These are phyloP conservation scores for Cercospora sesami DNA, from an alignment of 2,329 filamentous ascomycete species.

Conservation along the genomic window DNA sequence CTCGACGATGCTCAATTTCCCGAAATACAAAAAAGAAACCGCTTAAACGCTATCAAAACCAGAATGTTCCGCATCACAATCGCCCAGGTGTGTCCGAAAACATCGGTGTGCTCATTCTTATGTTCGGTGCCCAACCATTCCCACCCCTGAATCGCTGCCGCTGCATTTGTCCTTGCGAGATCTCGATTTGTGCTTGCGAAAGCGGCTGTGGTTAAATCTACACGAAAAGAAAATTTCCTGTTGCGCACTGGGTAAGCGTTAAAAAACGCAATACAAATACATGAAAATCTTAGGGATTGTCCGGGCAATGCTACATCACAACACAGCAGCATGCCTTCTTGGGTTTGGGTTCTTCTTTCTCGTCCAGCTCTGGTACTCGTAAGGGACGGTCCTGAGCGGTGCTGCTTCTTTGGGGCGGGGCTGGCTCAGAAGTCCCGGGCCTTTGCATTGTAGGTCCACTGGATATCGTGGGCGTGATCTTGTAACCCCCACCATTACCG, in stretches of 20 bases:
- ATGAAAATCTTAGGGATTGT: not conserved
- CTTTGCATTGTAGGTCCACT: conserved; percentile 29
- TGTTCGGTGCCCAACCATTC: conserved; percentile 1
- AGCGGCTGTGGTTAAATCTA: not conserved
- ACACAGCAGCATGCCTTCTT: conserved; percentile 70
- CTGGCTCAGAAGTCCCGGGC: conserved; percentile 21
- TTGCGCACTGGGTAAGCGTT: not conserved
- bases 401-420: conserved; percentile 30
- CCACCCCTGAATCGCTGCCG: not conserved
- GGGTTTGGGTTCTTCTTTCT: conserved; percentile 55
- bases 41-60: conserved; percentile 25
- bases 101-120: conserved; percentile 3
- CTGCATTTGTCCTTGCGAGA: not conserved
- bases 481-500: conserved; percentile 49
- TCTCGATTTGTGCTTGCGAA: not conserved
- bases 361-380: conserved; percentile 56
- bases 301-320: conserved; percentile 61
- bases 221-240: not conserved
- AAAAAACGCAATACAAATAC: not conserved
- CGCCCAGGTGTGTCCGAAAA: not conserved
- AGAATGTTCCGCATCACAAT: not conserved
- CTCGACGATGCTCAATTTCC: not conserved
- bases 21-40: not conserved
- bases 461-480: conserved; percentile 49
- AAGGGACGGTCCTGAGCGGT: conserved; percentile 46